Conservation (phyloP, 345 rosid genomes). For the Hibiscus tridactylites region DNA sequence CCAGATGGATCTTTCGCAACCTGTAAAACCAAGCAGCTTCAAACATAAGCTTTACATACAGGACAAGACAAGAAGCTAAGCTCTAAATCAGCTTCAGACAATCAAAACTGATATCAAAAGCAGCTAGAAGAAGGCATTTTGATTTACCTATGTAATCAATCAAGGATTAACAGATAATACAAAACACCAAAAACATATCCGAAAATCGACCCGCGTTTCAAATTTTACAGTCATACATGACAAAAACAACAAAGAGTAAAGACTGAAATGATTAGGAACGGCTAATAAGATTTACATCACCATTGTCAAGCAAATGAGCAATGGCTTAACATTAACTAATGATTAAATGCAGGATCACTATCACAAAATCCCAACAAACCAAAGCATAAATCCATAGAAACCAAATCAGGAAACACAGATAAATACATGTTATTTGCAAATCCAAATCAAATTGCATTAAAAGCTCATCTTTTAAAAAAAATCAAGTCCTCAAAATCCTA, state of each 20-base stretch:
- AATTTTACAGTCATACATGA: no score
- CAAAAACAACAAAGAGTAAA: neutral
- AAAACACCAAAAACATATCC: neutral
- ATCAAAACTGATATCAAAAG: neutral
- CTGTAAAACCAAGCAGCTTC: slow-evolving; percentile 22
- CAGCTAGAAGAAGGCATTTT: neutral
- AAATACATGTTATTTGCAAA: neutral
- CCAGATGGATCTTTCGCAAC: slow-evolving; percentile 86
- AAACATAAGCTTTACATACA: neutral
- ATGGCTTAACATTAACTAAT: neutral
- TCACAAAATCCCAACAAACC: neutral
- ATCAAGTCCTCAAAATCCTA: neutral
- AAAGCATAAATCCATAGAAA: neutral
- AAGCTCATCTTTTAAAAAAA: neutral
- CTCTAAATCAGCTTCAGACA: neutral
- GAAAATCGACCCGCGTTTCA: neutral
- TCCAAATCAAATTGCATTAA: slow-evolving; percentile 1
- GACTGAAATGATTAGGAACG: neutral
- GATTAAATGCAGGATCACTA: neutral
- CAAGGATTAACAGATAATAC: neutral
- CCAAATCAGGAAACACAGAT: neutral
- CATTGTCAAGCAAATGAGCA: neutral
- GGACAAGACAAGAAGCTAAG: neutral
- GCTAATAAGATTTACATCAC: neutral
- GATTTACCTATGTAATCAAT: neutral